Conservation (phyloP, 352 stramenopile genomes). For the Phytophthora europaea region DNA sequence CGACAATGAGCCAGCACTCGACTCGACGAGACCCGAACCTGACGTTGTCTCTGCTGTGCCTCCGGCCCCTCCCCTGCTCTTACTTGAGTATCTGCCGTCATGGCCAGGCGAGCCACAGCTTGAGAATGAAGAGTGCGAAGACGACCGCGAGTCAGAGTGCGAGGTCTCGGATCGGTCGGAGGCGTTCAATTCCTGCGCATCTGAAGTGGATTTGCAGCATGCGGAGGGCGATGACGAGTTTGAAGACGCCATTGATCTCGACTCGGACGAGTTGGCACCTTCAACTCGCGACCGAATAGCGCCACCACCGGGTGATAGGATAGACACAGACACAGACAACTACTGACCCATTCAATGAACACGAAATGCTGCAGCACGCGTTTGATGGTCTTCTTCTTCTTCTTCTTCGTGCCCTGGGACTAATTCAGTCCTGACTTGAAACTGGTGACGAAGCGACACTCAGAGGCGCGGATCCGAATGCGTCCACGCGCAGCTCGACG, state of each 20-base stretch:
- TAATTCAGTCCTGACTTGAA: conserved; percentile 27
- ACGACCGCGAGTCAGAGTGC: conserved; percentile 23
- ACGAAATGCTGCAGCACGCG: neutral
- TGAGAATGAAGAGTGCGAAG: conserved; percentile 7
- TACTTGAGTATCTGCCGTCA: conserved; percentile 22
- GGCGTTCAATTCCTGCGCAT: conserved; percentile 37
- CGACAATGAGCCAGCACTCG: neutral
- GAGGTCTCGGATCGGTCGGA: conserved; percentile 28
- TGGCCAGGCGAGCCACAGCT: conserved; percentile 1
- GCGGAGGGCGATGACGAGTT: conserved; percentile 19
- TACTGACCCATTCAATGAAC: neutral
- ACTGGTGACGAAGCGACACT: conserved; percentile 30
- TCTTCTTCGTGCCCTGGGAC: neutral
- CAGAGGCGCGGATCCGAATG: conserved; percentile 17
- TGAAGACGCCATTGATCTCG: conserved; percentile 31
- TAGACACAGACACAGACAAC: neutral
- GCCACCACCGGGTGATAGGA: neutral
- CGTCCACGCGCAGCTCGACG: conserved; percentile 9
- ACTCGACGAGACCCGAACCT: neutral
- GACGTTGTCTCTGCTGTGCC: neutral
- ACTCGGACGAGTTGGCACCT: neutral
- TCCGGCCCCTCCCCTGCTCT: conserved; percentile 8
- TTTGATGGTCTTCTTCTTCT: too few species aligned
- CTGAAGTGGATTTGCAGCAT: conserved; percentile 17
- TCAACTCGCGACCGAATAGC: neutral